Percentiles rank a stretch among this genome's conserved stretches.
phyloP scores from a whole-genome alignment of 768 basidiomycete genomes.

The Tricholoma furcatifolium region DNA sequence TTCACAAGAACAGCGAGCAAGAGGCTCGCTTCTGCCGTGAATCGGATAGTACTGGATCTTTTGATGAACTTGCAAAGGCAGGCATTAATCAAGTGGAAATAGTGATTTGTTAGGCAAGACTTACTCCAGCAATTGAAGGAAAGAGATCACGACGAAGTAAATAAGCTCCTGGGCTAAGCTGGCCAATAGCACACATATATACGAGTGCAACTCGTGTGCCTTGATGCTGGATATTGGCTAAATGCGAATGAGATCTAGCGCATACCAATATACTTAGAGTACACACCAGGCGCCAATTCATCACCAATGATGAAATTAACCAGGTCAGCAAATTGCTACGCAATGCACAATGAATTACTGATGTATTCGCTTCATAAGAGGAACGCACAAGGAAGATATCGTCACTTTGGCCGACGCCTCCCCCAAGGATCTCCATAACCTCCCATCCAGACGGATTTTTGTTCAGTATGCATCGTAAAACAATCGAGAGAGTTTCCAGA shows the following conservation, averaged over 20 bases:
- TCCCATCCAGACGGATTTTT: conserved; percentile 71
- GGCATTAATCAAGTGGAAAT: neutral
- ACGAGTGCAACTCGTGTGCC: conserved; percentile 56
- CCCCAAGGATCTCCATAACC: conserved; percentile 67
- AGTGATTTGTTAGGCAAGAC: conserved; percentile 14
- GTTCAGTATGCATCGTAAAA: conserved; percentile 46
- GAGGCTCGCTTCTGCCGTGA: conserved; percentile 57
- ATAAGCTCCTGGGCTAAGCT: conserved; percentile 72
- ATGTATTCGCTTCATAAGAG: neutral
- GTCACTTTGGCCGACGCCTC: conserved; percentile 59
- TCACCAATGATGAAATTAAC: conserved; percentile 49
- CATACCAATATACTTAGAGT: neutral
- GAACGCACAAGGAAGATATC: conserved; percentile 48
- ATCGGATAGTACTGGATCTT: conserved; percentile 51
- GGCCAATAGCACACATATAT: conserved; percentile 56
- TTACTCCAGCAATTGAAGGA: conserved; percentile 48
- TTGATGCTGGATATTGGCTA: conserved; percentile 51
- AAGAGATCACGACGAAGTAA: conserved; percentile 64
- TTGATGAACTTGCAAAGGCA: conserved; percentile 47
- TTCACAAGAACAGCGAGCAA: conserved; percentile 65
- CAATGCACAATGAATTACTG: neutral
- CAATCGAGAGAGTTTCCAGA: conserved; percentile 47
- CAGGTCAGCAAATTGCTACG: conserved; percentile 48
- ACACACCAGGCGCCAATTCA: conserved; percentile 42
- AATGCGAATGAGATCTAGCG: neutral